Percentiles rank a stretch among this genome's conserved stretches.
Evolutionary conservation across 768 basidiomycete species (phyloP).

Genomic region (Mycena epipterygia): DNA sequence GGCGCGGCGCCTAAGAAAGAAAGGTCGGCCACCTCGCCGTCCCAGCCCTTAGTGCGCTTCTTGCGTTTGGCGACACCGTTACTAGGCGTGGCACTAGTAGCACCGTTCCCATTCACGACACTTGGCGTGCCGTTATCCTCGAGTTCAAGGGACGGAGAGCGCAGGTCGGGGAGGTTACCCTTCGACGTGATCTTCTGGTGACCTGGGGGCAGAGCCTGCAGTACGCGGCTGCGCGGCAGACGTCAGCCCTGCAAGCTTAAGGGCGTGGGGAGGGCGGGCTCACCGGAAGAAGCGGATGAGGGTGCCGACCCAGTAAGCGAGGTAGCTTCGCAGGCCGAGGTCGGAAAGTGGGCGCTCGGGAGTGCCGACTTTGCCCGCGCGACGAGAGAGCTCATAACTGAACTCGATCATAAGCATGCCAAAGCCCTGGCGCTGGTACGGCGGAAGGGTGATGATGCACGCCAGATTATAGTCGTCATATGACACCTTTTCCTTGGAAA

Average conservation of each 20-base stretch:
- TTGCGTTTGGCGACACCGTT: constrained; percentile 50
- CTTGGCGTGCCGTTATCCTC: constrained; percentile 41
- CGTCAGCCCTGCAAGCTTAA: constrained; percentile 1
- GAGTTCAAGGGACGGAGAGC: constrained; percentile 49
- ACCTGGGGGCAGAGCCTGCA: constrained; percentile 73
- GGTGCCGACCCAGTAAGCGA: constrained; percentile 88
- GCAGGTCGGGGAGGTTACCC: constrained; percentile 59
- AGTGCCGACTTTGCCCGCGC: constrained; percentile 84
- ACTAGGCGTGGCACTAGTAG: constrained; percentile 13
- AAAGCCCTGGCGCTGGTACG: constrained; percentile 90
- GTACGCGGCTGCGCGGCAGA: constrained; percentile 58
- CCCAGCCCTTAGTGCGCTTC: constrained; percentile 78
- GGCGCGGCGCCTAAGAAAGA: constrained; percentile 48
- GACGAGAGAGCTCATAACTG: constrained; percentile 94
- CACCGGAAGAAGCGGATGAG: constrained; percentile 89
- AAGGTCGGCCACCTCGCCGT: constrained; percentile 72
- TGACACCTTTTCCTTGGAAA: constrained; percentile 94
- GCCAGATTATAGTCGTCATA: constrained; percentile 98
- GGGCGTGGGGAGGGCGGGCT: constrained; percentile 34
- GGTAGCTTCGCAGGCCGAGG: constrained; percentile 91
- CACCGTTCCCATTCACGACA: constrained; percentile 32
- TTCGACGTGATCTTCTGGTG: constrained; percentile 58
- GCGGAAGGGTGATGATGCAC: constrained; percentile 95
- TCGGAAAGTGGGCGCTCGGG: constrained; percentile 97
- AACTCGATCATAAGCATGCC: constrained; percentile 99